A percentile compares a stretch with the other conserved stretches of the same genome.
phyloP scores from a whole-genome alignment of 2,329 filamentous ascomycete genomes.

The Aspergillus uvarum region DNA sequence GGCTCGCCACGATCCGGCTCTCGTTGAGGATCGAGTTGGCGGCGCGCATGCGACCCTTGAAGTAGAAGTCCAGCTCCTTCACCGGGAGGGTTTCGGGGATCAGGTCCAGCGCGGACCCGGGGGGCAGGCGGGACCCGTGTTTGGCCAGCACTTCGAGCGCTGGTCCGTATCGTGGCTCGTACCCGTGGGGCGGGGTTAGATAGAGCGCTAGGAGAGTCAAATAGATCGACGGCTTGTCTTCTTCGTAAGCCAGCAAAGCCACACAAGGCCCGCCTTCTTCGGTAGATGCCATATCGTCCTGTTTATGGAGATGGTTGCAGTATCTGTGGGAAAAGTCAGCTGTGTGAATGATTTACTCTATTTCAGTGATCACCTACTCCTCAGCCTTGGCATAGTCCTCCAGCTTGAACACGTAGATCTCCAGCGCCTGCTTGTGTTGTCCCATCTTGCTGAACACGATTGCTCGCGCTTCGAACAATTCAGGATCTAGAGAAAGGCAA shows the following conservation, averaged over 20 bases:
- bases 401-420: constrained; percentile 96
- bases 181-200: constrained; percentile 72
- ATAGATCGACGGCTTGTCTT: constrained; percentile 73
- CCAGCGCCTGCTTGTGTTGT: constrained; percentile 90
- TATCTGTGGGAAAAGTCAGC: constrained; percentile 58
- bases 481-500: constrained; percentile 60
- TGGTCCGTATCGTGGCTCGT: constrained; percentile 71
- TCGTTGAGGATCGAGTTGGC: constrained; percentile 82
- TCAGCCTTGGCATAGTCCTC: constrained; percentile 85
- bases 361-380: constrained; percentile 60
- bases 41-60: constrained; percentile 82
- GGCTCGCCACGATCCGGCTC: constrained; percentile 70
- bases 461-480: constrained; percentile 85
- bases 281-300: constrained; percentile 49
- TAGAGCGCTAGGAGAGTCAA: constrained; percentile 88
- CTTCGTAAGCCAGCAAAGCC: constrained; percentile 50
- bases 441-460: constrained; percentile 94
- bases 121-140: constrained; percentile 87
- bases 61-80: constrained; percentile 80
- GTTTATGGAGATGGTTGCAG: constrained; percentile 80
- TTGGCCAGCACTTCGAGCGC: constrained; percentile 85
- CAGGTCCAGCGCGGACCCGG: constrained; percentile 78
- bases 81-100: constrained; percentile 81
- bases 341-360: neutral
- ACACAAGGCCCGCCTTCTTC: constrained; percentile 37